Evolutionary conservation across 805 yeast genomes (phyloP), one percentile per base, ranked within the genome.

Genomic region (Candida tibetensis): DNA sequence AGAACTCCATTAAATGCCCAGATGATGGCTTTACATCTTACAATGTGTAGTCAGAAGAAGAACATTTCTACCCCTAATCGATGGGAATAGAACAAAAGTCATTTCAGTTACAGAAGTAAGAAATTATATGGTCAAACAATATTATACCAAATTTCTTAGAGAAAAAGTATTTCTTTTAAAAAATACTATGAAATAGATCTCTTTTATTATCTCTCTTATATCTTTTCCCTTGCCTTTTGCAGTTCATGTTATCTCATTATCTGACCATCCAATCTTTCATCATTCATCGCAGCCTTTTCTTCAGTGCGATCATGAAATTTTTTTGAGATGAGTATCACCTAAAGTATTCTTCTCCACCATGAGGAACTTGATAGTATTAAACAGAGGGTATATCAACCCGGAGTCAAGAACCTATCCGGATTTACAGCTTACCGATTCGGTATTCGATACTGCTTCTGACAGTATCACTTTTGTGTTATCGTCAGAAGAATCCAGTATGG

Each of bases 391-490:
- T 14, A 65, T 85, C 12, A 44, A 52, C 17, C 79, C 79, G 2
- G 66, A 63, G 31, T 76, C 89, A 0, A 58, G 66, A 30, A 74
- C 82, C 2, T 82, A 74, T 34, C 91, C 91, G 0, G 90, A 82
- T 49, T 60, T 82, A 39, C 66, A 67, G n/a, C 63, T 80, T 5
- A 49, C 69, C 2, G 71, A 74, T 13, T 62, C 85, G 1, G 74
- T 67, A 9, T 86, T 87, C 51, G 95, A 88, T 55, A 74, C 85
- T 0, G 76, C 85, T 23, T 73, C 82, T 7, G 93, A 87, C 55
- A 75, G 85, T 38, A 69, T 88, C 27, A 79, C 93, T 0, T 74
- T 79, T 46, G 83, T 76, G 1, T 65, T 85, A 35, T 71, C 78
- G 14, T 62, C 72, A 44, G 68, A 40, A 23, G 85, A 79, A 28